Evolutionary conservation across 164 flowering plant species (phyloP), one percentile per base, ranked within the genome.

Genomic region (Aristolochia fimbriata): DNA sequence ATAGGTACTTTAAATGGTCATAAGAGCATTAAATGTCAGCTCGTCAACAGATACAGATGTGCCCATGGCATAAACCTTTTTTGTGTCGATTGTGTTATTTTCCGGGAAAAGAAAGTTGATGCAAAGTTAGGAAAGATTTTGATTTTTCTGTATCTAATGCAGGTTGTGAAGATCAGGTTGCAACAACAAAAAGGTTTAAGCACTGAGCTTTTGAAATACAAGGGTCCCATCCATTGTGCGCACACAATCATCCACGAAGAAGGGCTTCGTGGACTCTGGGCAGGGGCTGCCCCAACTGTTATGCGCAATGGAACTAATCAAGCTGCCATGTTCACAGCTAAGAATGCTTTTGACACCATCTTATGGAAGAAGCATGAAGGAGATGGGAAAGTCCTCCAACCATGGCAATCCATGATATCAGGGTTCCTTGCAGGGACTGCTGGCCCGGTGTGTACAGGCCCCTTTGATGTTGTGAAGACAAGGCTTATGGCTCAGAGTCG

Each of bases 261-360:
- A 72, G 97, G 99, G 47, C 25, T 91, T 16, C 74, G 62, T 41
- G 99, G 99, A 31, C 88, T 94, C 25, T 94, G 99, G 99, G 81
- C 97, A 16, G 99, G 99, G 6, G 97, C 97, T 58, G 78, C 96
- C 20, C 99, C 99, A 19, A 94, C 99, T 19, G 87, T 86, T 9
- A 91, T 94, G 99, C 89, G 97, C 15, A 94, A 94, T 70, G 99
- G 97, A 23, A 94, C 99, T 20, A 88, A 91, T 72, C 99, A 94
- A 68, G 95, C 99, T 41, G 97, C 83, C 61, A 94, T 94, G 97
- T 94, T 94, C 64, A 81, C 95, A 4, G 95, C 97, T 55, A 94
- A 94, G 72, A 88, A 91, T 54, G 75, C 87, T 22, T 85, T 88
- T 62, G 97, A 94, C 60, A 70, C 62, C 7, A 1, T 87, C 45